Percentiles rank a stretch among this genome's conserved stretches.
Conservation (phyloP, 2,329 filamentous ascomycete genomes). For the Stemphylium lycopersici region DNA sequence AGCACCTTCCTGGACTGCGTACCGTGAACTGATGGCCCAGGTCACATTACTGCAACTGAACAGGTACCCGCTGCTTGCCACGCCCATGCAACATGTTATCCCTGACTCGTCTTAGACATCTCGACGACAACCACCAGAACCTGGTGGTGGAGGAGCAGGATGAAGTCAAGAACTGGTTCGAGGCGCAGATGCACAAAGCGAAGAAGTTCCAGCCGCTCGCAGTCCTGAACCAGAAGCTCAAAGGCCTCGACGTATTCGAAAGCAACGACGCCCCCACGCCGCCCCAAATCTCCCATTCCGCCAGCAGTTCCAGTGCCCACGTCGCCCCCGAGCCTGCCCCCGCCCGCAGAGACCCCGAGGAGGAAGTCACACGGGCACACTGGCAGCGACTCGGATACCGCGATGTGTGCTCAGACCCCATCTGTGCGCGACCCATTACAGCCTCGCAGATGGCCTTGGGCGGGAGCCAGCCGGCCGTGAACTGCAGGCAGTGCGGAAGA, state of each 20-base stretch:
- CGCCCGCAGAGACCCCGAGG: conserved; percentile 74
- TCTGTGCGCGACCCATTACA: conserved; percentile 64
- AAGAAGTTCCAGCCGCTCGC: conserved; percentile 92
- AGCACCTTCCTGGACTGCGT: conserved; percentile 8
- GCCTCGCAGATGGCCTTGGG: conserved; percentile 68
- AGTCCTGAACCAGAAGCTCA: conserved; percentile 89
- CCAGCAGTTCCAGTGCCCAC: conserved; percentile 40
- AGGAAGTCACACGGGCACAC: conserved; percentile 83
- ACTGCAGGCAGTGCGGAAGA: conserved; percentile 90
- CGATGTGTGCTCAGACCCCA: conserved; percentile 85
- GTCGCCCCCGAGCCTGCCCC: conserved; percentile 40
- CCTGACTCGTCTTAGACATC: conserved; percentile 59
- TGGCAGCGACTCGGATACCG: conserved; percentile 81
- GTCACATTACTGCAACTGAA: conserved; percentile 93
- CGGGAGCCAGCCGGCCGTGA: conserved; percentile 80
- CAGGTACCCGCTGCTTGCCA: conserved; percentile 29
- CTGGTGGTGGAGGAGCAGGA: conserved; percentile 87
- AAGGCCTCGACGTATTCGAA: conserved; percentile 91
- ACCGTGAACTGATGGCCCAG: conserved; percentile 55
- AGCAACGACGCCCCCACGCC: conserved; percentile 73
- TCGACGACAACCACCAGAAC: conserved; percentile 90
- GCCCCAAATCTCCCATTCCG: conserved; percentile 40
- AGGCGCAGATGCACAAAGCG: conserved; percentile 90
- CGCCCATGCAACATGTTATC: conserved; percentile 12
- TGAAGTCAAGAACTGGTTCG: conserved; percentile 96